phyloP scores from a whole-genome alignment of 192 early-diverging fungal species.

The Gorgonomyces haynaldii region DNA sequence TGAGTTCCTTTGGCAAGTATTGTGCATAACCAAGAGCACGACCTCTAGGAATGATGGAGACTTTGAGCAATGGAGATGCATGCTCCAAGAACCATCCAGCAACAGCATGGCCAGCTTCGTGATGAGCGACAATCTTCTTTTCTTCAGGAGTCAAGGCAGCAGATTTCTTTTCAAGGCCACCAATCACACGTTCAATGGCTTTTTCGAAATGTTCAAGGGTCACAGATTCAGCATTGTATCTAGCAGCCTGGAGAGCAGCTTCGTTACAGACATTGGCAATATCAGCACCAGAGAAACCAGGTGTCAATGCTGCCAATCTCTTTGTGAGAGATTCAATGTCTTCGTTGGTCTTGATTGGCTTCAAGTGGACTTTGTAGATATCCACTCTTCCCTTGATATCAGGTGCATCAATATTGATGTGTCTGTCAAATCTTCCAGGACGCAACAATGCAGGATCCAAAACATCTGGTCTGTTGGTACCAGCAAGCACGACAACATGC shows the following conservation, averaged over 20 bases:
- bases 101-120: conserved; percentile 98
- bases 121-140: conserved; percentile 98
- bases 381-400: conserved; percentile 93
- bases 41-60: conserved; percentile 96
- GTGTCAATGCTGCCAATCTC: conserved; percentile 89
- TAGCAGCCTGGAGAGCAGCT: conserved; percentile 93
- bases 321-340: conserved; percentile 65
- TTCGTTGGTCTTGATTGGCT: conserved; percentile 64
- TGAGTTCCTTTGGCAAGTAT: conserved; percentile 96
- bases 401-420: conserved; percentile 91
- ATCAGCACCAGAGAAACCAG: conserved; percentile 97
- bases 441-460: conserved; percentile 91
- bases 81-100: conserved; percentile 95
- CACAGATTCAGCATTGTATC: conserved; percentile 66
- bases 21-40: conserved; percentile 96
- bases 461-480: conserved; percentile 96
- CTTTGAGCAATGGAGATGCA: conserved; percentile 93
- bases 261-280: conserved; percentile 98
- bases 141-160: conserved; percentile 88
- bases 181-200: conserved; percentile 97
- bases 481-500: conserved; percentile 92
- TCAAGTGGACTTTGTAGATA: conserved; percentile 94
- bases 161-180: conserved; percentile 95
- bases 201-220: conserved; percentile 85
- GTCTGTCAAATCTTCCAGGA: conserved; percentile 96